A percentile compares a stretch with the other conserved stretches of the same genome.
Conservation (phyloP, 73 alveolate species). For the Paramecium caudatum region DNA sequence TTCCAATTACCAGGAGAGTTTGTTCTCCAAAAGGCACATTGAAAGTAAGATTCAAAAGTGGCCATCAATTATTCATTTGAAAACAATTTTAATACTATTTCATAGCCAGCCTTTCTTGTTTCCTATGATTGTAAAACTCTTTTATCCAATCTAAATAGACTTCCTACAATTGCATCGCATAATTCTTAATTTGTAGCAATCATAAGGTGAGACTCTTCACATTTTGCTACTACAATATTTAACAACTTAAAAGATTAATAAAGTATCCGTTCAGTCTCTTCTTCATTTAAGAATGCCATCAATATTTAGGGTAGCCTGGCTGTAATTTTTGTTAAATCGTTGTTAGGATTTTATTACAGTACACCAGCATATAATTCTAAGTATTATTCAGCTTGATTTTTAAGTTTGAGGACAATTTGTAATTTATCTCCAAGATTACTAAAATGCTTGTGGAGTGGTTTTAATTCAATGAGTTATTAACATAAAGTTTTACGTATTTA, state of each 20-base stretch:
- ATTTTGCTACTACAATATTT: neutral
- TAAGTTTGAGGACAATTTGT: neutral
- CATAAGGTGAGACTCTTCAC: neutral
- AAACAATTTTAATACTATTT: constrained; percentile 13
- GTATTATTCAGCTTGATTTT: constrained; percentile 57
- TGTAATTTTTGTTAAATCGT: neutral
- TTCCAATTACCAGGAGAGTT: constrained; percentile 81
- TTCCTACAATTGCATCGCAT: neutral
- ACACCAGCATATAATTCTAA: constrained; percentile 55
- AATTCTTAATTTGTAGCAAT: constrained; percentile 4
- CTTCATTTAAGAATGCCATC: neutral
- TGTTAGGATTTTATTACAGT: neutral
- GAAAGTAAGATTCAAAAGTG: constrained; percentile 50
- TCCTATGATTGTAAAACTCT: neutral
- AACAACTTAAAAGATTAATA: constrained; percentile 1
- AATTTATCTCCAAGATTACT: constrained; percentile 7
- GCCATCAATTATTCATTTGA: constrained; percentile 17
- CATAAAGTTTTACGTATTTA: constrained; percentile 19
- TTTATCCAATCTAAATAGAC: constrained; percentile 16
- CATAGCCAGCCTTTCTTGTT: constrained; percentile 60
- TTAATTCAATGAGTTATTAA: neutral
- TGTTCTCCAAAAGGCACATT: constrained; percentile 86
- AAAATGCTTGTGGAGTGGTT: constrained; percentile 5
- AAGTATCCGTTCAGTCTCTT: constrained; percentile 27
- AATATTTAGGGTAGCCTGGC: neutral